Conservation (phyloP, 192 early-diverging fungal species). For the Coemansia furcata region DNA sequence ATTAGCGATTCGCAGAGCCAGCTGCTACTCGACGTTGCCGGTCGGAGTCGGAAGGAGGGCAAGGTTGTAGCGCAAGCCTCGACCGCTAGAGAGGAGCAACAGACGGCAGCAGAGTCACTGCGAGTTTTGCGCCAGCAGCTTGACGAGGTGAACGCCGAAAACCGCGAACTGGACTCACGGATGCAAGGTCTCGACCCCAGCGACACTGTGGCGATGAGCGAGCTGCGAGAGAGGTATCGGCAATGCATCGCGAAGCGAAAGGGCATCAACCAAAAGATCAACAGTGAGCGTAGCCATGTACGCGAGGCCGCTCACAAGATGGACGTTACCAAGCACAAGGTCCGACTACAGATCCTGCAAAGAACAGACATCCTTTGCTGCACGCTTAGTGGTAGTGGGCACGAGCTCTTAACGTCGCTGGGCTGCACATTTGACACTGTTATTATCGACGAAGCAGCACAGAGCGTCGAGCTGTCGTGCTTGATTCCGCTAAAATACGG, state of each 20-base stretch:
- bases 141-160: slow-evolving; percentile 26
- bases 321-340: slow-evolving; percentile 53
- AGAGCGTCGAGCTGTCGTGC: slow-evolving; percentile 82
- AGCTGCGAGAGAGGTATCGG: slow-evolving; percentile 18
- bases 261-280: slow-evolving; percentile 9
- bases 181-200: slow-evolving; percentile 22
- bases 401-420: slow-evolving; percentile 71
- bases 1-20: slow-evolving; percentile 26
- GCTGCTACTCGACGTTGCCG: slow-evolving; percentile 26
- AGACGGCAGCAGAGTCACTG: slow-evolving; percentile 7
- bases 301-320: slow-evolving; percentile 46
- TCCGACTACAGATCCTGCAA: slow-evolving; percentile 65
- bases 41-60: slow-evolving; percentile 13
- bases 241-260: slow-evolving; percentile 12
- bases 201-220: slow-evolving; percentile 13
- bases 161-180: slow-evolving; percentile 14
- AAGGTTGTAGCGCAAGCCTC: slow-evolving; percentile 11
- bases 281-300: slow-evolving; percentile 31
- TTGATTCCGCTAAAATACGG: slow-evolving; percentile 88
- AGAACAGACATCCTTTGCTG: slow-evolving; percentile 82
- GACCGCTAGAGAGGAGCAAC: slow-evolving; percentile 12
- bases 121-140: slow-evolving; percentile 16
- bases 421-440: slow-evolving; percentile 74
- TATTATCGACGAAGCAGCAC: slow-evolving; percentile 96
- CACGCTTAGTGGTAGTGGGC: slow-evolving; percentile 84